Evolutionary conservation across 164 flowering plant genomes (phyloP).

Genomic region (Amborella trichopoda): DNA sequence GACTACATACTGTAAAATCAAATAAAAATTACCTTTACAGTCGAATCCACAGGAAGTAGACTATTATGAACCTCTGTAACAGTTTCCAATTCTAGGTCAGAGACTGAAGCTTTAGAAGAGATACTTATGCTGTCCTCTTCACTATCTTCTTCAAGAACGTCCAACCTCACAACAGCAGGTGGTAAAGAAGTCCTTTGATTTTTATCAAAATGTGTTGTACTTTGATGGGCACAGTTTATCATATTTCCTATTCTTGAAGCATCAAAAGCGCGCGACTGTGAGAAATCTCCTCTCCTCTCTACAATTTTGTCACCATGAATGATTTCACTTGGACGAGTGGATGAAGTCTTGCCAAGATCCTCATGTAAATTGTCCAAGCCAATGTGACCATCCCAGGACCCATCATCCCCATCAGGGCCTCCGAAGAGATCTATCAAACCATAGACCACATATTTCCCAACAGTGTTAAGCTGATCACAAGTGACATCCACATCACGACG

Average conservation of each 20-base stretch:
- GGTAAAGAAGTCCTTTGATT: too few species aligned
- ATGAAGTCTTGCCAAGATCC: neutral
- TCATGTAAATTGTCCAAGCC: constrained; percentile 10
- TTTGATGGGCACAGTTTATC: too few species aligned
- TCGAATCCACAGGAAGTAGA: constrained; percentile 10
- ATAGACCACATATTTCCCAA: constrained; percentile 54
- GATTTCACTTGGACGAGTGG: neutral
- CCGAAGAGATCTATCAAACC: constrained; percentile 80
- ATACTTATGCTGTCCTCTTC: constrained; percentile 35
- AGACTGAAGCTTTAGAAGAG: constrained; percentile 27
- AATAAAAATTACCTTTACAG: constrained; percentile 4
- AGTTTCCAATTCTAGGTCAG: constrained; percentile 18
- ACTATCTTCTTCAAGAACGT: constrained; percentile 53
- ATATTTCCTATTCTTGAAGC: constrained; percentile 20
- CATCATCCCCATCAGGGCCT: constrained; percentile 33
- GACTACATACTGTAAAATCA: too few species aligned
- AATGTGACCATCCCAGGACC: constrained; percentile 58
- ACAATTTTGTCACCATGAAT: constrained; percentile 20
- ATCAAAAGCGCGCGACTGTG: constrained; percentile 13
- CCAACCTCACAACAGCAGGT: constrained; percentile 25
- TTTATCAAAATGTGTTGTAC: too few species aligned
- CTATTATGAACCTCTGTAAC: constrained; percentile 10
- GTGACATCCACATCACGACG: constrained; percentile 18
- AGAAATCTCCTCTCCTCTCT: constrained; percentile 17
- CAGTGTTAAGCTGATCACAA: constrained; percentile 16